Base-by-base conservation (phyloP, 495 filamentous ascomycete genomes). In the Trichodelitschia bisporula region DNA sequence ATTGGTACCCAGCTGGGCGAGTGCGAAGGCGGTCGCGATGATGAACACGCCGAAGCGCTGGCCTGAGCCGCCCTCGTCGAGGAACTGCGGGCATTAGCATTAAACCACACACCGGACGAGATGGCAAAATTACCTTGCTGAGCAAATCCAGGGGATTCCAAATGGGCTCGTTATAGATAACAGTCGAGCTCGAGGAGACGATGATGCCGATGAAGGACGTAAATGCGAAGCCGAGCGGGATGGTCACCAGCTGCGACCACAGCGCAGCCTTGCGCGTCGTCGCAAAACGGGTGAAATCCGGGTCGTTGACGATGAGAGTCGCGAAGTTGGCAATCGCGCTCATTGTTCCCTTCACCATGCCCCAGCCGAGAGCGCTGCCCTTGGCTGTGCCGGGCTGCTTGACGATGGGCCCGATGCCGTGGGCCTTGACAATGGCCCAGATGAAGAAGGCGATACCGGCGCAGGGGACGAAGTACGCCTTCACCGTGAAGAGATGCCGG, bases 141-240 rank as follows among this genome's bases (percentile, higher is more conserved):
- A 93, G 61, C 0, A 93, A 60, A 9, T 66, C 59, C 2, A 92
- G 64, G 0, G 83, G 83, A 40, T 82, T 79, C 83, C 83, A 93
- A 40, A 90, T 77, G 2, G 75, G 56, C 1, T 73, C 53, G 13
- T 62, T 61, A 39, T 72, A 83, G 41, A 90, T 79, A 34, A 86
- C 64, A 0, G 62, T 55, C 2, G 79, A 82, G 4, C 74, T 77
- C 0, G 83, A 93, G 1, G 77, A 83, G 17, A 84, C 80, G 36
- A 92, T 77, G 43, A 93, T 91, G 34, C 83, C 80, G 41, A 92
- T 83, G 48, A 92, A 82, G 4, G 75, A 84, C 11, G 83, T 91
- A 29, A 91, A 45, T 2, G 75, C 83, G 38, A 93, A 92, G 14
- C 77, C 75, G 33, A 72, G 48, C 3, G 82, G 83, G 36, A 92